Evolutionary conservation across 2,329 filamentous ascomycete species (phyloP).

Genomic region (Penicillium frequentans): DNA sequence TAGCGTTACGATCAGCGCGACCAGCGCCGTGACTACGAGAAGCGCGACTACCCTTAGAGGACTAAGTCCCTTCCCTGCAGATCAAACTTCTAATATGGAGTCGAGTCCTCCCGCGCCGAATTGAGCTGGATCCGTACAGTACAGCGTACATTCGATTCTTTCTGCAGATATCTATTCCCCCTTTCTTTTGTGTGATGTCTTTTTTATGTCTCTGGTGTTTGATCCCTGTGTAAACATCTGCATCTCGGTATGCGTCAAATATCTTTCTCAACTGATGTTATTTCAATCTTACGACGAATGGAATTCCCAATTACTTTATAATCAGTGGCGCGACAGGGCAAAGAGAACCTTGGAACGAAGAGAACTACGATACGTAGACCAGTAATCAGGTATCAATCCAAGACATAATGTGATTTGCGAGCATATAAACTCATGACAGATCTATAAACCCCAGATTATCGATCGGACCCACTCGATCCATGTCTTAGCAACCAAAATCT

Average conservation of each 20-base stretch:
- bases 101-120: background rate
- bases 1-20: slow-evolving; percentile 35
- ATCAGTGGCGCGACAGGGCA: too few relatives aligned
- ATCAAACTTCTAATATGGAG: background rate
- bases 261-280: slow-evolving; percentile 25
- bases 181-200: slow-evolving; percentile 19
- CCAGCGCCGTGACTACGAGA: slow-evolving; percentile 29
- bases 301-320: slow-evolving; percentile 14
- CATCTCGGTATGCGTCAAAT: slow-evolving; percentile 20
- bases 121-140: background rate
- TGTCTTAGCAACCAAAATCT: background rate
- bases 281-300: slow-evolving; percentile 32
- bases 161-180: slow-evolving; percentile 10
- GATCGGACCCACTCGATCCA: background rate
- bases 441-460: background rate
- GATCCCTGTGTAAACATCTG: slow-evolving; percentile 22
- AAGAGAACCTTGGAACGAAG: too few relatives aligned
- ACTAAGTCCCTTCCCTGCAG: background rate
- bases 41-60: slow-evolving; percentile 32
- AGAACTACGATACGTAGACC: too few relatives aligned
- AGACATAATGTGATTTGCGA: too few relatives aligned
- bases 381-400: too few relatives aligned
- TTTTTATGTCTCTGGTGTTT: slow-evolving; percentile 10
- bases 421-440: too few relatives aligned
- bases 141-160: background rate